These are phyloP conservation scores for Nectriaceae sp. DNA, from an alignment of 2,329 filamentous ascomycete genomes.

Conservation along the genomic window DNA sequence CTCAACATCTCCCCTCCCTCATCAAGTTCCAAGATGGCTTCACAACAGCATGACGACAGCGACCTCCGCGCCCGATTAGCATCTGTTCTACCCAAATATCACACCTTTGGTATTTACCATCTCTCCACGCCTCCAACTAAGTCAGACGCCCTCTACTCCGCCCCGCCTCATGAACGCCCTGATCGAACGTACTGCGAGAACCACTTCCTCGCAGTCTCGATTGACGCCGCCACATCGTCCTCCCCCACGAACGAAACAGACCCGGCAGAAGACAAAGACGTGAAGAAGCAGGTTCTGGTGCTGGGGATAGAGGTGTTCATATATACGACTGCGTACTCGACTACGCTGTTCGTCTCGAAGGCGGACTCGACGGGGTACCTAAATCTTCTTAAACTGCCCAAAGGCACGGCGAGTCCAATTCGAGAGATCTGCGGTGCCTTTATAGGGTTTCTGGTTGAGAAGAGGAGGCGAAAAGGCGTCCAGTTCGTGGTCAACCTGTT, in stretches of 20 bases:
- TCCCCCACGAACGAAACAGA: slow-evolving; percentile 27
- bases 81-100: slow-evolving; percentile 53
- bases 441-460: slow-evolving; percentile 70
- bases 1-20: background rate
- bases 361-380: slow-evolving; percentile 94
- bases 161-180: slow-evolving; percentile 69
- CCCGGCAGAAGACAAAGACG: slow-evolving; percentile 18
- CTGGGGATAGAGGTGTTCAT: slow-evolving; percentile 87
- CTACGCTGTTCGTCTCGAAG: slow-evolving; percentile 92
- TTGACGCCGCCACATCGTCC: slow-evolving; percentile 32
- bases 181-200: slow-evolving; percentile 85
- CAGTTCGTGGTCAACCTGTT: slow-evolving; percentile 85
- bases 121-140: slow-evolving; percentile 80
- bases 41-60: slow-evolving; percentile 4
- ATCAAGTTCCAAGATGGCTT: slow-evolving; percentile 8
- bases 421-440: slow-evolving; percentile 75
- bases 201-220: slow-evolving; percentile 67
- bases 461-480: slow-evolving; percentile 63
- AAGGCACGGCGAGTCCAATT: slow-evolving; percentile 69
- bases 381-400: slow-evolving; percentile 63
- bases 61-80: slow-evolving; percentile 38
- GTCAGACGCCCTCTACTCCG: slow-evolving; percentile 75
- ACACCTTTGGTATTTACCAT: slow-evolving; percentile 74
- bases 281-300: slow-evolving; percentile 61
- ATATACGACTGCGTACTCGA: slow-evolving; percentile 78